A percentile compares a stretch with the other conserved stretches of the same genome.
phyloP scores from a whole-genome alignment of 1,284 basidiomycete species.

The Fomes fomentarius region DNA sequence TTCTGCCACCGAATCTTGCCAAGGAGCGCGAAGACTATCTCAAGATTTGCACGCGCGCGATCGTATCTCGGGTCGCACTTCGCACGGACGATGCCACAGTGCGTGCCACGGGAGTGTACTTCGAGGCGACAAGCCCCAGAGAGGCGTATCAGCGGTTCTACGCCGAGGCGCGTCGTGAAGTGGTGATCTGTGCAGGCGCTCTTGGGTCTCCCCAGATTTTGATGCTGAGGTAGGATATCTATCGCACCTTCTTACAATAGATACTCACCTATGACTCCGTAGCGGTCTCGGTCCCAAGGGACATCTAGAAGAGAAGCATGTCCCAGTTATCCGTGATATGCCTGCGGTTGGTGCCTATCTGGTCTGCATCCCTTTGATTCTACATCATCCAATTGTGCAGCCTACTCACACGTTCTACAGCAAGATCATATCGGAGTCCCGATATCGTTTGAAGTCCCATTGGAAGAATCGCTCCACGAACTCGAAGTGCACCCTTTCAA shows the following conservation, averaged over 20 bases:
- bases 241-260: background rate
- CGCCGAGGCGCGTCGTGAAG: constrained; percentile 31
- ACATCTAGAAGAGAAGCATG: constrained; percentile 32
- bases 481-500: constrained; percentile 20
- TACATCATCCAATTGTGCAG: background rate
- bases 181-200: constrained; percentile 37
- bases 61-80: constrained; percentile 26
- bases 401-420: constrained; percentile 16
- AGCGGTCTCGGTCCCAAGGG: constrained; percentile 34
- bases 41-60: constrained; percentile 32
- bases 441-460: constrained; percentile 31
- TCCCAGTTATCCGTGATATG: constrained; percentile 33
- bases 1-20: constrained; percentile 30
- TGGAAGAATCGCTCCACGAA: constrained; percentile 30
- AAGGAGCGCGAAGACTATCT: constrained; percentile 21
- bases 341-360: constrained; percentile 37
- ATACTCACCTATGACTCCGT: background rate
- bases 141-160: constrained; percentile 3
- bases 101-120: constrained; percentile 18
- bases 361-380: constrained; percentile 9
- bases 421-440: constrained; percentile 38
- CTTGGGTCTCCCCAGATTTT: constrained; percentile 38
- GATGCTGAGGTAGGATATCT: constrained; percentile 34
- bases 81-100: background rate
- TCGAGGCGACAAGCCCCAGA: constrained; percentile 10